Conservation (phyloP, 2,329 filamentous ascomycete species). For the Fusarium albosuccineum region DNA sequence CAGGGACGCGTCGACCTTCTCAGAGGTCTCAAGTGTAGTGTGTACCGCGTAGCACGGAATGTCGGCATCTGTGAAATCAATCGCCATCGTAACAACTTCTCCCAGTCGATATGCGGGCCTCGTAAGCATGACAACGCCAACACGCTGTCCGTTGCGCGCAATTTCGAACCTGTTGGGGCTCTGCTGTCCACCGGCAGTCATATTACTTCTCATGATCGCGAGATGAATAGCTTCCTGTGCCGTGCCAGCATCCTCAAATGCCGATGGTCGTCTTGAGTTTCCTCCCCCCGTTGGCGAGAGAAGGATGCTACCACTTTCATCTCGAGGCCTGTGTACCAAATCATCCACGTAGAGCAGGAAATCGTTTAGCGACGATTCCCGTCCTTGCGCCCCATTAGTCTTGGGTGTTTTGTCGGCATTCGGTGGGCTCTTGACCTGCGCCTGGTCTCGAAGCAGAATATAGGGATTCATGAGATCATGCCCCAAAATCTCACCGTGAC, state of each 20-base stretch:
- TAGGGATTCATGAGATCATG: conserved; percentile 97
- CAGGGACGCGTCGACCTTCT: conserved; percentile 83
- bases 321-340: conserved; percentile 71
- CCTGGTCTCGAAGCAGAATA: conserved; percentile 87
- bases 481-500: conserved; percentile 86
- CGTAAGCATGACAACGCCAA: conserved; percentile 90
- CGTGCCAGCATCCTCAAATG: conserved; percentile 68
- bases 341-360: conserved; percentile 84
- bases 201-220: conserved; percentile 86
- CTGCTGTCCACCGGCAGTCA: conserved; percentile 75
- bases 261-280: conserved; percentile 67
- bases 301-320: conserved; percentile 69
- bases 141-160: conserved; percentile 88
- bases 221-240: conserved; percentile 91
- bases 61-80: conserved; percentile 84
- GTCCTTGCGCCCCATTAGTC: conserved; percentile 46
- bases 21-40: conserved; percentile 85
- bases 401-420: conserved; percentile 45
- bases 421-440: conserved; percentile 67
- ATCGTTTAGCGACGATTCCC: conserved; percentile 67
- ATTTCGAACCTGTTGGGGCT: conserved; percentile 97
- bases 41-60: conserved; percentile 89
- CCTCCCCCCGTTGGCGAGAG: conserved; percentile 77
- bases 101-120: conserved; percentile 90
- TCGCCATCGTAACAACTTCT: conserved; percentile 84